A percentile compares a stretch with the other conserved stretches of the same genome.
These are phyloP conservation scores for Amaranthus palmeri DNA, from an alignment of 148 eudicot genomes.

Conservation along the genomic window DNA sequence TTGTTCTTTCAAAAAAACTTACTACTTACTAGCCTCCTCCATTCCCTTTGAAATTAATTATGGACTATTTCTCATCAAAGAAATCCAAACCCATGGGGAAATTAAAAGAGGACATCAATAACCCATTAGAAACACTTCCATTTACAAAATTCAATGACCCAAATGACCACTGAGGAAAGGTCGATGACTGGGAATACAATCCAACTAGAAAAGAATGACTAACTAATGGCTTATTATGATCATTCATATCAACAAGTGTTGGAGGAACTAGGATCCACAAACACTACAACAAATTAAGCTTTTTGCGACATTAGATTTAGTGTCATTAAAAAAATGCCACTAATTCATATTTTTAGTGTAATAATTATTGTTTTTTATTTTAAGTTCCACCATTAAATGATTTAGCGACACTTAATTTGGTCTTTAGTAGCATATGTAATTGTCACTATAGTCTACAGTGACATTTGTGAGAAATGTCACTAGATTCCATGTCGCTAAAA, in stretches of 20 bases:
- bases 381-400: too few relatives aligned
- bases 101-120: constrained; percentile 12
- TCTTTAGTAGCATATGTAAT: too few relatives aligned
- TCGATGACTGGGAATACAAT: constrained; percentile 24
- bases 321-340: too few relatives aligned
- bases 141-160: constrained; percentile 17
- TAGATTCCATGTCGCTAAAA: too few relatives aligned
- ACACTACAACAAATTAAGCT: too few relatives aligned
- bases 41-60: constrained; percentile 42
- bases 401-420: too few relatives aligned
- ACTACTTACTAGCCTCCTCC: constrained; percentile 50
- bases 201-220: constrained; percentile 21
- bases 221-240: constrained; percentile 25
- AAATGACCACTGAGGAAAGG: constrained; percentile 25
- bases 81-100: constrained; percentile 24
- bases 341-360: too few relatives aligned
- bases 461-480: too few relatives aligned
- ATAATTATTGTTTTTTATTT: too few relatives aligned
- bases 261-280: constrained; percentile 36
- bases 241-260: constrained; percentile 33
- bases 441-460: too few relatives aligned
- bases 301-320: too few relatives aligned
- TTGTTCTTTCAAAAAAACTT: constrained; percentile 33
- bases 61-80: constrained; percentile 36
- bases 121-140: constrained; percentile 9